phyloP scores from a whole-genome alignment of 2,329 filamentous ascomycete genomes.

The Aspergillus terreus region DNA sequence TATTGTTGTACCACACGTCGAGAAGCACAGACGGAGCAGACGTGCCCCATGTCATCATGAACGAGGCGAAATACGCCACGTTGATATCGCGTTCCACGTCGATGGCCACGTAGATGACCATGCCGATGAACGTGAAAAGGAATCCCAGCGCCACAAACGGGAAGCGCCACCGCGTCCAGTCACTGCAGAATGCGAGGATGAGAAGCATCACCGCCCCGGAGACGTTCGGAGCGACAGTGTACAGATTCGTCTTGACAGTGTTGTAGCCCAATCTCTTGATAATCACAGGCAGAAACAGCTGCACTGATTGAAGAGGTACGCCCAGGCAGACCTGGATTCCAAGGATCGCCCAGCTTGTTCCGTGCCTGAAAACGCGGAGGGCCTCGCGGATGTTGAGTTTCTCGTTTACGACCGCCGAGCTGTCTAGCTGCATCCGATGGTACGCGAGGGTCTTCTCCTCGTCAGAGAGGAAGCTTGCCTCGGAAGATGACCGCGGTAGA shows the following conservation, averaged over 20 bases:
- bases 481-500: slow-evolving; percentile 36
- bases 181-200: slow-evolving; percentile 65
- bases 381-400: slow-evolving; percentile 27
- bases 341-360: slow-evolving; percentile 25
- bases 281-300: slow-evolving; percentile 29
- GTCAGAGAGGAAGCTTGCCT: slow-evolving; percentile 37
- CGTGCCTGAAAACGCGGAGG: slow-evolving; percentile 25
- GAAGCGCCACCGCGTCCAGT: slow-evolving; percentile 60
- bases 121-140: slow-evolving; percentile 66
- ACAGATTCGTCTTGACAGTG: slow-evolving; percentile 64
- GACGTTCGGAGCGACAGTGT: slow-evolving; percentile 66
- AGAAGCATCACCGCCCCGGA: slow-evolving; percentile 67
- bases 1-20: slow-evolving; percentile 70
- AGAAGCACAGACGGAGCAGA: slow-evolving; percentile 61
- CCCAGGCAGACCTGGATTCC: slow-evolving; percentile 27
- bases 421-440: slow-evolving; percentile 34
- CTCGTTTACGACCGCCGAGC: slow-evolving; percentile 28
- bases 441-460: slow-evolving; percentile 37
- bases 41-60: slow-evolving; percentile 69
- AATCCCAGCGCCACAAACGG: slow-evolving; percentile 67
- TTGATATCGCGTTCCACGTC: slow-evolving; percentile 53
- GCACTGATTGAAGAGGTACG: slow-evolving; percentile 25
- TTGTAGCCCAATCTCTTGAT: slow-evolving; percentile 40
- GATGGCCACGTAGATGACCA: slow-evolving; percentile 69
- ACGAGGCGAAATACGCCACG: slow-evolving; percentile 67